Evolutionary conservation across 2,329 filamentous ascomycete species (phyloP).

Genomic region (Ilyonectria sp.): DNA sequence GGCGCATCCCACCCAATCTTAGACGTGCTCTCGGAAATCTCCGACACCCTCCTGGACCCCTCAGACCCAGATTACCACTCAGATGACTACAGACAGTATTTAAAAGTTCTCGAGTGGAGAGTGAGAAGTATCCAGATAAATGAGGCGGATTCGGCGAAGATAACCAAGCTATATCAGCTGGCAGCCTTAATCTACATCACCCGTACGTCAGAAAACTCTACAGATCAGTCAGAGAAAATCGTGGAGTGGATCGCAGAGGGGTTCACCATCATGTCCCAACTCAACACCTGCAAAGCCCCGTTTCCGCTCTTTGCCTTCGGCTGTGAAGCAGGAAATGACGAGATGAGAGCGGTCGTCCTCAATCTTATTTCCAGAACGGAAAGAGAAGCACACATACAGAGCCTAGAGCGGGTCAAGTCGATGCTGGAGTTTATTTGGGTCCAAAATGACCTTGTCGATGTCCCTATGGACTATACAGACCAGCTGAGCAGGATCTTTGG

Average conservation of each 20-base stretch:
- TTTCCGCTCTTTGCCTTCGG: constrained; percentile 46
- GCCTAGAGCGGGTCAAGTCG: constrained; percentile 37
- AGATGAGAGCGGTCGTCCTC: constrained; percentile 33
- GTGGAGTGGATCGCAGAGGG: constrained; percentile 43
- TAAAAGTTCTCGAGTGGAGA: constrained; percentile 27
- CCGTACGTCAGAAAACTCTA: constrained; percentile 37
- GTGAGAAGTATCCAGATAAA: not conserved
- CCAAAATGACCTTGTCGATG: constrained; percentile 51
- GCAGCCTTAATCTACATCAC: constrained; percentile 51
- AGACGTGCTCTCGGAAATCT: constrained; percentile 33
- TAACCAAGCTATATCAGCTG: constrained; percentile 45
- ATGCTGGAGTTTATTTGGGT: constrained; percentile 52
- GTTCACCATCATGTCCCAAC: constrained; percentile 41
- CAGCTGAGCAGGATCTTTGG: constrained; percentile 37
- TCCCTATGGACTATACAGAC: constrained; percentile 19
- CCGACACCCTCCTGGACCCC: constrained; percentile 14
- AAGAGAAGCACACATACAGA: constrained; percentile 31
- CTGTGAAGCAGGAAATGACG: constrained; percentile 44
- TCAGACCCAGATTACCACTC: not conserved
- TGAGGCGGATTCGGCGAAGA: not conserved
- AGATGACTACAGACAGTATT: constrained; percentile 3
- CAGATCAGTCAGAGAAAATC: constrained; percentile 12
- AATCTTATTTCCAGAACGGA: constrained; percentile 49
- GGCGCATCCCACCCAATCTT: constrained; percentile 30
- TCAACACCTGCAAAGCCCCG: constrained; percentile 39